Evolutionary conservation across 129 eudicot species (phyloP).

Genomic region (Centella asiatica): DNA sequence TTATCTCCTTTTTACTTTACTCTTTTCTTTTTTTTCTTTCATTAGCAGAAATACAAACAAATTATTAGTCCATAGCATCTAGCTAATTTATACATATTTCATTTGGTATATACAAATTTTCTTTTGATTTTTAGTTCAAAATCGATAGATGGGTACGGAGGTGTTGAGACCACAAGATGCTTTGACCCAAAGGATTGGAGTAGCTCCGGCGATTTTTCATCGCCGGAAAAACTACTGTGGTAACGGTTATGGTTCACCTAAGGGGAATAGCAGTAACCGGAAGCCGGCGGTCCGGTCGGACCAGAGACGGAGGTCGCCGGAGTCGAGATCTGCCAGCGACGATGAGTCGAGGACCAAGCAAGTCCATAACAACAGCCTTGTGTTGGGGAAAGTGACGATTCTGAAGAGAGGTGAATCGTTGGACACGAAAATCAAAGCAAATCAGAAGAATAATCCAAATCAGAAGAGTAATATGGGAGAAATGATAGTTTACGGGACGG

Average conservation of each 20-base stretch:
- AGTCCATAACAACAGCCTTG: not conserved
- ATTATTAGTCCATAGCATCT: too few species aligned
- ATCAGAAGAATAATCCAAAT: too few species aligned
- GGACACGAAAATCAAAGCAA: constrained; percentile 1
- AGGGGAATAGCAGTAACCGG: not conserved
- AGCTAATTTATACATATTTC: too few species aligned
- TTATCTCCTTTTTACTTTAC: not conserved
- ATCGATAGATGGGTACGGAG: constrained; percentile 29
- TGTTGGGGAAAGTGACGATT: constrained; percentile 31
- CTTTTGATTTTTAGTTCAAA: not conserved
- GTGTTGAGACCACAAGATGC: constrained; percentile 42
- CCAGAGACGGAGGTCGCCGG: constrained; percentile 12
- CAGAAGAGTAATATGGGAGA: constrained; percentile 3
- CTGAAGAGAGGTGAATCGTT: constrained; percentile 36
- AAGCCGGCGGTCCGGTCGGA: constrained; percentile 1
- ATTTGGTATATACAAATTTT: not conserved
- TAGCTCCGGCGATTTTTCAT: constrained; percentile 17
- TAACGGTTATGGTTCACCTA: not conserved
- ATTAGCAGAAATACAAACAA: too few species aligned
- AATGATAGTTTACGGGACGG: not conserved
- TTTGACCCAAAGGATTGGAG: constrained; percentile 20
- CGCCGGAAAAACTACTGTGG: constrained; percentile 20
- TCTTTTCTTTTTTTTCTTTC: not conserved
- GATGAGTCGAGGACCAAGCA: not conserved
- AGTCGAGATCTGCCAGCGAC: constrained; percentile 7